Evolutionary conservation across 257 asterid species (phyloP).

Genomic region (Salvia splendens): DNA sequence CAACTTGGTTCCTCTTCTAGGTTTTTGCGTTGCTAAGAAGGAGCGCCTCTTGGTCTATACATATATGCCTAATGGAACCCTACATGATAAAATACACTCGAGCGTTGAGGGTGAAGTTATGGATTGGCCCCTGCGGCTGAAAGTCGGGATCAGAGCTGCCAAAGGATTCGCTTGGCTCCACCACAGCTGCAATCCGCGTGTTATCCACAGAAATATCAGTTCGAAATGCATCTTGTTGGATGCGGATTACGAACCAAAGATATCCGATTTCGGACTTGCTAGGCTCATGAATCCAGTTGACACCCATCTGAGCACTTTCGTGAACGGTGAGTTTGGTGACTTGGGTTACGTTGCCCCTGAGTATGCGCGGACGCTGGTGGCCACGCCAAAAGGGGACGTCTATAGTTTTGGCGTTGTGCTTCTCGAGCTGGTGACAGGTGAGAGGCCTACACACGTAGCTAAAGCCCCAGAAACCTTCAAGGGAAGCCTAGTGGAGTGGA

Average conservation of each 20-base stretch:
- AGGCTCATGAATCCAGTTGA: constrained; percentile 77
- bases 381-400: constrained; percentile 86
- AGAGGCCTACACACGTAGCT: constrained; percentile 51
- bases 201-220: constrained; percentile 60
- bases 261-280: constrained; percentile 77
- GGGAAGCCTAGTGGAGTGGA: constrained; percentile 75
- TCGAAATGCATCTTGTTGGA: constrained; percentile 59
- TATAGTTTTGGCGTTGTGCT: constrained; percentile 83
- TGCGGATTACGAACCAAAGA: constrained; percentile 49
- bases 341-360: constrained; percentile 81
- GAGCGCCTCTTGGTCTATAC: constrained; percentile 57
- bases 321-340: constrained; percentile 79
- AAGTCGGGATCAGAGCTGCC: constrained; percentile 48
- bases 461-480: constrained; percentile 66
- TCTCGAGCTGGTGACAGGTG: constrained; percentile 71
- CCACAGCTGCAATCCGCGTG: constrained; percentile 59
- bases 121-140: constrained; percentile 59
- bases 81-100: constrained; percentile 43
- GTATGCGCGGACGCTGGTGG: constrained; percentile 65
- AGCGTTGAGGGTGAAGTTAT: constrained; percentile 31
- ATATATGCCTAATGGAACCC: constrained; percentile 55
- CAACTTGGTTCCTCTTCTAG: constrained; percentile 61
- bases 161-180: constrained; percentile 73
- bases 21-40: constrained; percentile 51
- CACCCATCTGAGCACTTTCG: constrained; percentile 71